Base-by-base conservation (phyloP, 2,329 filamentous ascomycete genomes). In the Fusarium albosuccineum region DNA sequence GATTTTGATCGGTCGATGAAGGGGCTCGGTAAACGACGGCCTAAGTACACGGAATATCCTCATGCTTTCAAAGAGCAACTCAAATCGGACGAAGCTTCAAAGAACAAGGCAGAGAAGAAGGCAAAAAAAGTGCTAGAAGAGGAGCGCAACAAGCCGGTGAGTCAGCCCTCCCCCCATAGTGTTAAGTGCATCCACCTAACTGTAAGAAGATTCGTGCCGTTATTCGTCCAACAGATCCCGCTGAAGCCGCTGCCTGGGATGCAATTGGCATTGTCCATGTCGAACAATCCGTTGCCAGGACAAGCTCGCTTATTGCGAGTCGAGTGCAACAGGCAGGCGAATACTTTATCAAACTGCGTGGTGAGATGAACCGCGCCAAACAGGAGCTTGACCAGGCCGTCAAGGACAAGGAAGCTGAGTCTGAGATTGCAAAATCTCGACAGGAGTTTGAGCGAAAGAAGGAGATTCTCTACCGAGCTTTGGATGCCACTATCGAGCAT, bases 181-280 rank as follows among this genome's bases (percentile, higher is more conserved):
- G n/a, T 14, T 14, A 51, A 42, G 6, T 22, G 6, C 39, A 7
- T 29, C 27, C 13, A 22, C 42, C 45, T 71, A 54, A 70, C 45
- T 11, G 33, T 13, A 42, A 33, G 33, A 33, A 81, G 75, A 74
- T 82, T 26, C 82, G 82, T n/a, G 64, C 81, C 30, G 76, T 78
- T 5, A 77, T 72, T 4, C 82, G 83, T 6, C 86, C 86, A 2
- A 63, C 70, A 9, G 81, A 86, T 48, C 75, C 79, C 9, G 77
- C 80, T 14, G 83, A 83, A 58, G 84, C 81, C 26, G 83, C 83
- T 26, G 81, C 79, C 4, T 88, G 85, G 85, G 86, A 88, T 70
- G 79, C 82, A 0, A 80, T 85, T 62, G 84, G 83, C 16, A 81
- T 85, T 46, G 81, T 86, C 13, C 74, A 83, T 56, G 75, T 87